phyloP scores from a whole-genome alignment of 352 stramenopile species.

The Phytophthora colocasiae region DNA sequence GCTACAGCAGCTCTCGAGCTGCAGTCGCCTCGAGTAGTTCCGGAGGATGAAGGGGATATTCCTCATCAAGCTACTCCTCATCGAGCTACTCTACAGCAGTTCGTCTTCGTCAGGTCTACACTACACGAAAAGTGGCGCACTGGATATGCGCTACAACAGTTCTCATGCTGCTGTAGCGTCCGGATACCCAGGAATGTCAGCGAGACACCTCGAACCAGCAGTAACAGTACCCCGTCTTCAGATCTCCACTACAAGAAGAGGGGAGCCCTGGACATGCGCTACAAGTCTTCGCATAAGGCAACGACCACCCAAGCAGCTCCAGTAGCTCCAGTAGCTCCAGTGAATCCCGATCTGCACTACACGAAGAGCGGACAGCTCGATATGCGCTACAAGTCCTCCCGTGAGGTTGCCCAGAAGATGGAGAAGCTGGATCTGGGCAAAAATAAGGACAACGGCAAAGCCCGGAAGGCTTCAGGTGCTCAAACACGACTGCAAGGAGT shows the following conservation, averaged over 20 bases:
- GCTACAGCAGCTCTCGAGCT: constrained; percentile 29
- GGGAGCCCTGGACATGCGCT: constrained; percentile 35
- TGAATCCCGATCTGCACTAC: constrained; percentile 28
- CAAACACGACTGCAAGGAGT: constrained; percentile 12
- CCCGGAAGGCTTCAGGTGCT: constrained; percentile 13
- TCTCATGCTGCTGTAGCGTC: constrained; percentile 15
- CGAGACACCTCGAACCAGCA: not conserved
- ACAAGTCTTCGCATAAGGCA: constrained; percentile 25
- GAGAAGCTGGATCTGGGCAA: constrained; percentile 17
- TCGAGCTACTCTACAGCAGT: constrained; percentile 1
- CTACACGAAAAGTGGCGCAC: constrained; percentile 32
- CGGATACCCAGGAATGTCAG: not conserved
- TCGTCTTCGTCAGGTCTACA: constrained; percentile 17
- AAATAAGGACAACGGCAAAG: constrained; percentile 6
- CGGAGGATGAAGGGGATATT: not conserved
- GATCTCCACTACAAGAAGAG: constrained; percentile 39
- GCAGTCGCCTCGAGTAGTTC: constrained; percentile 9
- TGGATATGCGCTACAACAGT: constrained; percentile 40
- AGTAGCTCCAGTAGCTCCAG: not conserved
- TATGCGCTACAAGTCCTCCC: constrained; percentile 40
- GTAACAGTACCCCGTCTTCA: not conserved
- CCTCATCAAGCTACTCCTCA: not conserved
- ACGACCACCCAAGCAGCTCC: constrained; percentile 7
- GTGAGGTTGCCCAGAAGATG: constrained; percentile 29
- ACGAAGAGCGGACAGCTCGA: constrained; percentile 32